A percentile compares a stretch with the other conserved stretches of the same genome.
These are phyloP conservation scores for Nepenthes gracilis DNA, from an alignment of 148 eudicot genomes.

Conservation along the genomic window DNA sequence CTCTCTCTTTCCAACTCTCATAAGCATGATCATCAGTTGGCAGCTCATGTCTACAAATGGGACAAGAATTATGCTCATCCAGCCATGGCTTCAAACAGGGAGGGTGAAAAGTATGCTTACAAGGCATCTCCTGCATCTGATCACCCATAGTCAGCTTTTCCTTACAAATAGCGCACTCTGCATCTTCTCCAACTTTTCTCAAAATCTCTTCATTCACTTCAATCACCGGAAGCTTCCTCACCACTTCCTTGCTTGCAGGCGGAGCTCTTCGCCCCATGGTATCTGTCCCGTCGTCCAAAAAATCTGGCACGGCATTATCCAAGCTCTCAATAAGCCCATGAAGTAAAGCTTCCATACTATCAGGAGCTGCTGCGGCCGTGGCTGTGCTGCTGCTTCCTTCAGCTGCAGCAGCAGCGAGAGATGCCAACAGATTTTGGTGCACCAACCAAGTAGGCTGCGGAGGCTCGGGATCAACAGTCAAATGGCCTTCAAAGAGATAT, in stretches of 20 bases:
- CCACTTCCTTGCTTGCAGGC: conserved; percentile 86
- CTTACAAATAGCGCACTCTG: conserved; percentile 75
- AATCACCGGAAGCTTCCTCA: conserved; percentile 67
- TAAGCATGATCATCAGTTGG: conserved; percentile 87
- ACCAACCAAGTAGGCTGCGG: conserved; percentile 80
- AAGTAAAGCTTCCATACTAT: conserved; percentile 20
- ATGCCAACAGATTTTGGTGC: conserved; percentile 47
- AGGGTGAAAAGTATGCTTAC: conserved; percentile 83
- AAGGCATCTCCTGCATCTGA: conserved; percentile 89
- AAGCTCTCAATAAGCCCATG: conserved; percentile 51
- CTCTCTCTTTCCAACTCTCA: conserved; percentile 91
- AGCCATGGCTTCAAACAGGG: conserved; percentile 94
- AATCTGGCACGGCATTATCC: conserved; percentile 43
- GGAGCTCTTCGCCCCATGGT: conserved; percentile 36
- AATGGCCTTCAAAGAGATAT: conserved; percentile 85
- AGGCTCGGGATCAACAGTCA: conserved; percentile 83
- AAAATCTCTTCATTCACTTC: conserved; percentile 39
- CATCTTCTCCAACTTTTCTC: conserved; percentile 55
- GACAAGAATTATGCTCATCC: conserved; percentile 93
- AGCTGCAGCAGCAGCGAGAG: conserved; percentile 39
- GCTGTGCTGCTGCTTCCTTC: conserved; percentile 14
- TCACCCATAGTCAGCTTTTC: conserved; percentile 61
- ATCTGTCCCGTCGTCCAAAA: conserved; percentile 11
- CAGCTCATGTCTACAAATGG: conserved; percentile 82
- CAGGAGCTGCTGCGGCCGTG: conserved; percentile 8